Evolutionary conservation across 805 yeast species (phyloP), one percentile per base, ranked within the genome.

Genomic region (Candida tammaniensis): DNA sequence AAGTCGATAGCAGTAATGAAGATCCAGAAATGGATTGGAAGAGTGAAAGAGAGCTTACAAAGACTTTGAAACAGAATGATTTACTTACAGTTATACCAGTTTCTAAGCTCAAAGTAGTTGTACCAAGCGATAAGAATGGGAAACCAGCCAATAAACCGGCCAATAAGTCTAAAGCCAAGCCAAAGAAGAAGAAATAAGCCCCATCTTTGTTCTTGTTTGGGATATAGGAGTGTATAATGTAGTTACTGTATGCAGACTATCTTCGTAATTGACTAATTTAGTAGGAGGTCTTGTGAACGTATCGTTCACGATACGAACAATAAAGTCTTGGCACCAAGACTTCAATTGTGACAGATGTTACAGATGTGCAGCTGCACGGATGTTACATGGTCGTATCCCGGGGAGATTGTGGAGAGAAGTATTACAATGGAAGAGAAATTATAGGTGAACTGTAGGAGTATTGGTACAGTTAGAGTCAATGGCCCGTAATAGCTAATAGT

Each of bases 1-100:
- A 75, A 39, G 51, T 71, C n/a, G 76, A 70, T 35, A 37, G 52
- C 7, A 30, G 49, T 12, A 77, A 73, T 31, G 58, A 68, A 25
- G 76, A 70, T 40, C 43, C 55, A 14, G 80, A 74, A 25, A 49
- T 68, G 34, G 88, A 82, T 38, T 88, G 95, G 95, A 79, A 78
- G 14, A 68, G 64, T 17, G 89, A 81, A 43, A 74, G 78, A 40
- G 78, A 76, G 13, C 46, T 76, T 8, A 61, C 86, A 22, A 74
- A 74, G 27, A 47, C 62, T 0, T 52, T 80, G 35, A 83, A 80
- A 44, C 77, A 81, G 14, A 73, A 72, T 31, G 96, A 87, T 42
- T 52, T 86, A 33, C 67, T 83, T 23, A 74, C 86, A 19, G 60
- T 76, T 1, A 61, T 88, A 20, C 82, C 89, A 7, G 86, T 83